These are phyloP conservation scores for Cladosporium sp. DNA, from an alignment of 2,329 filamentous ascomycete species.

Conservation along the genomic window DNA sequence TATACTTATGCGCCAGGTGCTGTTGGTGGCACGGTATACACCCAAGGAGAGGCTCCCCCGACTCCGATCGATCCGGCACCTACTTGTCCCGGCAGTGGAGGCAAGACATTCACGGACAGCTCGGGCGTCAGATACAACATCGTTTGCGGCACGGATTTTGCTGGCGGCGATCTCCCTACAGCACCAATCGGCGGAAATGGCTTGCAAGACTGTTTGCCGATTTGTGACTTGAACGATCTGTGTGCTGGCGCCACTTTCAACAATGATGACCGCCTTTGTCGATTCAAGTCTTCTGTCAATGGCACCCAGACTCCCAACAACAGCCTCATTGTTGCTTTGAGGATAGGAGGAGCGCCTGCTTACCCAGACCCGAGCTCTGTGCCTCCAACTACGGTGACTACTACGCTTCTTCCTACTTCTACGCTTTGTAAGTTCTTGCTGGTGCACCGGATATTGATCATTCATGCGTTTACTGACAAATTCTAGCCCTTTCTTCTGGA, in stretches of 20 bases:
- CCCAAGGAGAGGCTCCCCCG: neutral
- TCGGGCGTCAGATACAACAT: constrained; percentile 17
- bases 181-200: constrained; percentile 14
- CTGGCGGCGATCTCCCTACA: constrained; percentile 18
- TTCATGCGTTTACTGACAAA: neutral
- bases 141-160: constrained; percentile 18
- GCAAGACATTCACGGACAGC: constrained; percentile 19
- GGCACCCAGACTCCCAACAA: constrained; percentile 15
- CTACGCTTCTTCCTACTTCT: constrained; percentile 2
- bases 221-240: constrained; percentile 18
- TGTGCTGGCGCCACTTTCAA: constrained; percentile 22
- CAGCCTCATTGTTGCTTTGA: constrained; percentile 16
- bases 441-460: neutral
- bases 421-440: constrained; percentile 3
- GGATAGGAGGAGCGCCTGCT: neutral
- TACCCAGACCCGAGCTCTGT: neutral
- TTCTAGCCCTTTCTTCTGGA: constrained; percentile 14
- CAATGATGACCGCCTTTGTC: constrained; percentile 14
- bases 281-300: constrained; percentile 21
- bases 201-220: constrained; percentile 18
- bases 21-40: constrained; percentile 16
- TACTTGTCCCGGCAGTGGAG: constrained; percentile 19
- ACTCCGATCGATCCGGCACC: constrained; percentile 13
- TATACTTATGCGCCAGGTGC: constrained; percentile 20
- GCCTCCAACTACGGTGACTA: constrained; percentile 8